Evolutionary conservation across 179 eudicot genomes (phyloP).

Genomic region (Vitellaria paradoxa): DNA sequence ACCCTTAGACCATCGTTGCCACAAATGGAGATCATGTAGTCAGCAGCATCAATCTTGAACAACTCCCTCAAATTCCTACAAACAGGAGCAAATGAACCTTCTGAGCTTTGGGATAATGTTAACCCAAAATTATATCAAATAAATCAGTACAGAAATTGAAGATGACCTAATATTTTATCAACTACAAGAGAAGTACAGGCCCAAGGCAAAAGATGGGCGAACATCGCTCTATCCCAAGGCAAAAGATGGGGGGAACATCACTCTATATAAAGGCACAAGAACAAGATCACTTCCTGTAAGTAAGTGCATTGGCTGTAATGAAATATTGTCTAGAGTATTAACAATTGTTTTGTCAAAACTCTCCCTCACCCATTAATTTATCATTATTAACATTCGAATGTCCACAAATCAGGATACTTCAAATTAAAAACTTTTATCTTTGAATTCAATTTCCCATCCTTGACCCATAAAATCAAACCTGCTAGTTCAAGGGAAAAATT

Average conservation of each 20-base stretch:
- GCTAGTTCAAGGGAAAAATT: too few relatives aligned
- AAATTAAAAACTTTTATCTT: too few relatives aligned
- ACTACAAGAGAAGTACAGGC: neutral
- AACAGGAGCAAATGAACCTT: slow-evolving; percentile 9
- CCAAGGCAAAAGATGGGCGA: too few relatives aligned
- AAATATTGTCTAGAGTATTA: too few relatives aligned
- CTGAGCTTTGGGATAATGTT: neutral
- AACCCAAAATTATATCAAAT: neutral
- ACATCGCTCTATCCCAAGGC: neutral
- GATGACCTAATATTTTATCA: neutral
- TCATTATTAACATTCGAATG: too few relatives aligned
- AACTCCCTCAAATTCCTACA: slow-evolving; percentile 86
- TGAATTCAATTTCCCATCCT: too few relatives aligned
- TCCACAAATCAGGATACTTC: too few relatives aligned
- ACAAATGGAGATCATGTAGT: slow-evolving; percentile 97
- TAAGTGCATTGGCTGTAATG: neutral
- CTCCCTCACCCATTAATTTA: too few relatives aligned
- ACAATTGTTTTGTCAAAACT: too few relatives aligned
- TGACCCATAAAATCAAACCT: too few relatives aligned
- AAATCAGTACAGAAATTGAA: neutral
- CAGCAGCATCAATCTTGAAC: slow-evolving; percentile 98
- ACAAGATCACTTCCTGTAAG: neutral
- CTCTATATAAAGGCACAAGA: neutral
- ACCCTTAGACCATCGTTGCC: slow-evolving; percentile 95
- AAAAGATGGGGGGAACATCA: neutral